These are phyloP conservation scores for Populus hybrid DNA, from an alignment of 441 rosid genomes.

Conservation along the genomic window DNA sequence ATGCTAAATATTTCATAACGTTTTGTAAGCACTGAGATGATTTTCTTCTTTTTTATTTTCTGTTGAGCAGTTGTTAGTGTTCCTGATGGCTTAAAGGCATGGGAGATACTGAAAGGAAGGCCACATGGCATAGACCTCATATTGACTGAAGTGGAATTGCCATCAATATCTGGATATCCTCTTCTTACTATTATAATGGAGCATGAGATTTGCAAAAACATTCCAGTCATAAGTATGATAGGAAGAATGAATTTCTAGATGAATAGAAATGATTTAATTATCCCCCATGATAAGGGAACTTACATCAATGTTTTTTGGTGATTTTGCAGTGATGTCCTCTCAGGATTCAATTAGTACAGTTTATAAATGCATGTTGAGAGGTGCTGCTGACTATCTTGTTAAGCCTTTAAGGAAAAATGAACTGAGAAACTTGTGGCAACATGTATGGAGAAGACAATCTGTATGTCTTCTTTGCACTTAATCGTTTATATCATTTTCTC, in stretches of 20 bases:
- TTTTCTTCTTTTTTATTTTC: neutral
- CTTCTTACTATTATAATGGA: conserved; percentile 81
- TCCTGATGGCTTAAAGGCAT: conserved; percentile 86
- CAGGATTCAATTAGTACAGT: conserved; percentile 81
- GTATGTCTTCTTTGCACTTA: conserved; percentile 39
- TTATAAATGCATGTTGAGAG: conserved; percentile 89
- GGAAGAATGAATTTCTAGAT: neutral
- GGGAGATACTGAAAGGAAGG: conserved; percentile 75
- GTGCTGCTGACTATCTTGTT: conserved; percentile 91
- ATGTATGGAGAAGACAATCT: conserved; percentile 86
- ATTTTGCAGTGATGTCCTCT: conserved; percentile 87
- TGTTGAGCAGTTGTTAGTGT: conserved; percentile 62
- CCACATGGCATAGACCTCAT: conserved; percentile 65
- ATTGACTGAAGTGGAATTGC: conserved; percentile 84
- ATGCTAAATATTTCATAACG: neutral
- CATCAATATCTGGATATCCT: conserved; percentile 80
- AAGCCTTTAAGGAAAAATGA: conserved; percentile 92
- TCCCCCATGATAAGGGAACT: neutral
- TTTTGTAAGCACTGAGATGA: neutral
- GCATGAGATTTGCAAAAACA: conserved; percentile 80
- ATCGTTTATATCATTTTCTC: neutral
- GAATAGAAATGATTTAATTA: neutral
- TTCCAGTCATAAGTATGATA: conserved; percentile 85
- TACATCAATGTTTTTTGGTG: conserved; percentile 10
- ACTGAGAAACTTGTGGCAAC: conserved; percentile 92